A percentile compares a stretch with the other conserved stretches of the same genome.
Conservation (phyloP, 139 green algal species). For the Chlamydomonas eustigma region DNA sequence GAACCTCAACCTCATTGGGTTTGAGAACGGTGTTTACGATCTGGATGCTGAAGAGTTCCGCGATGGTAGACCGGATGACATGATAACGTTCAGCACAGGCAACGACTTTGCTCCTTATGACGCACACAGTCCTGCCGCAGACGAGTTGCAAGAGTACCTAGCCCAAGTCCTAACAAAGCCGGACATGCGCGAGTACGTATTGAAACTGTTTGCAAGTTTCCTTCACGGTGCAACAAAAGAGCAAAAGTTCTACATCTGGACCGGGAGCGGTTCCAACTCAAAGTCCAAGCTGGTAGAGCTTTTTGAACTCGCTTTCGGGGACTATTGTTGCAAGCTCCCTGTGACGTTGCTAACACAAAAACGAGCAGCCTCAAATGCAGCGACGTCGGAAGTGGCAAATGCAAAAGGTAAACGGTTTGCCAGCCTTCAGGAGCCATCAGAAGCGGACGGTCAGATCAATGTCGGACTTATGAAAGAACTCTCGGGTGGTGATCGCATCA, state of each 20-base stretch:
- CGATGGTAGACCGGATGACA: slow-evolving; percentile 18
- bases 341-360: slow-evolving; percentile 22
- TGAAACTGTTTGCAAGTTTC: slow-evolving; percentile 10
- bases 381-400: slow-evolving; percentile 10
- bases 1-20: slow-evolving; percentile 14
- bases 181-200: slow-evolving; percentile 12
- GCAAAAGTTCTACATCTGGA: slow-evolving; percentile 17
- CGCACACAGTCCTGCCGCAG: background rate
- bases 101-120: slow-evolving; percentile 8
- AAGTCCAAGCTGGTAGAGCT: slow-evolving; percentile 10
- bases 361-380: slow-evolving; percentile 9
- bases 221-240: slow-evolving; percentile 2
- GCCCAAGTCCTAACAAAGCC: background rate
- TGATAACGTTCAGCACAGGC: slow-evolving; percentile 15
- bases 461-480: slow-evolving; percentile 19
- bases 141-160: background rate
- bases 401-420: slow-evolving; percentile 21
- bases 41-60: slow-evolving; percentile 14
- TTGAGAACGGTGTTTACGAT: slow-evolving; percentile 36
- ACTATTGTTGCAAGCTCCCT: slow-evolving; percentile 20
- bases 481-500: slow-evolving; percentile 9
- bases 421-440: slow-evolving; percentile 9
- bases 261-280: slow-evolving; percentile 7
- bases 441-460: slow-evolving; percentile 17
- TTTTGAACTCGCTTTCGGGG: slow-evolving; percentile 5